Evolutionary conservation across 2,329 filamentous ascomycete species (phyloP), one percentile per base, ranked within the genome.

Genomic region (Phoma sp.): DNA sequence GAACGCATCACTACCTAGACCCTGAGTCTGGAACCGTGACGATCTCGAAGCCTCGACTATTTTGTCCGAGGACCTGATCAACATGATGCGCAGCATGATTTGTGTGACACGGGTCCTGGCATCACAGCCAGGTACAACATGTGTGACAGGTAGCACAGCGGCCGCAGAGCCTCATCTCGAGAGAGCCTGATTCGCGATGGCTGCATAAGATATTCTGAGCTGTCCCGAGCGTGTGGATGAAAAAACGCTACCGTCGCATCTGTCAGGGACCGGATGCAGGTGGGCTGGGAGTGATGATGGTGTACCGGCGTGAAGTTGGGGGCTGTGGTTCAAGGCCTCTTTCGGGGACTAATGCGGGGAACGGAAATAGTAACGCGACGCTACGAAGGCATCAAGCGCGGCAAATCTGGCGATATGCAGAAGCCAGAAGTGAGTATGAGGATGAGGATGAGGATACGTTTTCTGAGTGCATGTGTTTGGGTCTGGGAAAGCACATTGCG

Each of bases 331-430:
- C 2, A 21, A 51, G 48, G 53, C 47, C 47, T 51, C 37, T 15
- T 43, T 56, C 53, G 53, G 53, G 53, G 47, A 56, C 43, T 46
- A 41, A 27, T 43, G 53, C 43, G 53, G 53, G 51, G 37, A 41
- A 46, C 19, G 21, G 36, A 36, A 56, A 56, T 51, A 56, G 53
- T 37, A 56, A 48, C 47, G 32, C 41, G 36, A 51, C 7, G 25
- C 25, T 27, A 9, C 25, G 25, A 43, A 24, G 31, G 22, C 25
- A 38, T 22, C 17, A 13, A 44, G 38, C n/a, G 38, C 24, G 25
- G 25, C 37, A 33, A 6, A 29, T n/a, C 9, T 24, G 17, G 37
- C 15, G 21, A 2, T 43, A 4, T 15, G n/a, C n/a, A 41, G 22
- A 36, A 15, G 17, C 27, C 4, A 12, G 4, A 29, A 10, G 3